These are phyloP conservation scores for Fusarium brachygibbosum DNA, from an alignment of 2,329 filamentous ascomycete species.

Conservation along the genomic window DNA sequence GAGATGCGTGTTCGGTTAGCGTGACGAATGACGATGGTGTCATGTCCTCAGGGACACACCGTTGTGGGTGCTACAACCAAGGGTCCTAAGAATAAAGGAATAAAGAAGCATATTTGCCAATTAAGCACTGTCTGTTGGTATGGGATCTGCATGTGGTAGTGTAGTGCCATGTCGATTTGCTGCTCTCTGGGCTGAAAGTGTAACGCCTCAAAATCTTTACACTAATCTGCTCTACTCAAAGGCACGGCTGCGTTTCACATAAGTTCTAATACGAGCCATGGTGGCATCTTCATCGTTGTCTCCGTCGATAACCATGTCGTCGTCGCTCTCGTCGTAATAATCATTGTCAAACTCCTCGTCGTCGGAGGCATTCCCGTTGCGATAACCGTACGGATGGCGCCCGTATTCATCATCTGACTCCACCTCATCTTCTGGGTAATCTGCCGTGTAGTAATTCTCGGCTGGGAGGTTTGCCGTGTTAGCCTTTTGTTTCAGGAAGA, in stretches of 20 bases:
- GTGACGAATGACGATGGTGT: conserved; percentile 36
- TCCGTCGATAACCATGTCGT: conserved; percentile 56
- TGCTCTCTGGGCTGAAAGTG: conserved; percentile 20
- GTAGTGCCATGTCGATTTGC: conserved; percentile 14
- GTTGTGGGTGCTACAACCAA: conserved; percentile 31
- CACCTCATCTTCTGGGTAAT: conserved; percentile 85
- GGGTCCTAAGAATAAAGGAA: conserved; percentile 10
- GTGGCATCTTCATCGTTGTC: conserved; percentile 54
- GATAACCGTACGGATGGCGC: conserved; percentile 67
- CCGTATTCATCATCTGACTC: conserved; percentile 72
- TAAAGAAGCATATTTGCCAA: background rate
- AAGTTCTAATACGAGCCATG: conserved; percentile 57
- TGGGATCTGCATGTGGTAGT: conserved; percentile 13
- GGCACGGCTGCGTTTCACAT: conserved; percentile 54
- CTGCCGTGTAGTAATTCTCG: conserved; percentile 82
- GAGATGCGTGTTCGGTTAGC: conserved; percentile 33
- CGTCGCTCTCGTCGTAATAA: conserved; percentile 55
- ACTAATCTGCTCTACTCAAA: conserved; percentile 41
- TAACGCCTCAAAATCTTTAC: conserved; percentile 36
- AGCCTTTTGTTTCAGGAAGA: conserved; percentile 21
- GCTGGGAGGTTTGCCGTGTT: conserved; percentile 59
- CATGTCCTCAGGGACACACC: conserved; percentile 27
- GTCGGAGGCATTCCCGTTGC: conserved; percentile 67
- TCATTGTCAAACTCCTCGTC: conserved; percentile 66
- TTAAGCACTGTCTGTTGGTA: conserved; percentile 13